A percentile compares a stretch with the other conserved stretches of the same genome.
Evolutionary conservation across 2,329 filamentous ascomycete species (phyloP).

Genomic region (Colletotrichum salicis): DNA sequence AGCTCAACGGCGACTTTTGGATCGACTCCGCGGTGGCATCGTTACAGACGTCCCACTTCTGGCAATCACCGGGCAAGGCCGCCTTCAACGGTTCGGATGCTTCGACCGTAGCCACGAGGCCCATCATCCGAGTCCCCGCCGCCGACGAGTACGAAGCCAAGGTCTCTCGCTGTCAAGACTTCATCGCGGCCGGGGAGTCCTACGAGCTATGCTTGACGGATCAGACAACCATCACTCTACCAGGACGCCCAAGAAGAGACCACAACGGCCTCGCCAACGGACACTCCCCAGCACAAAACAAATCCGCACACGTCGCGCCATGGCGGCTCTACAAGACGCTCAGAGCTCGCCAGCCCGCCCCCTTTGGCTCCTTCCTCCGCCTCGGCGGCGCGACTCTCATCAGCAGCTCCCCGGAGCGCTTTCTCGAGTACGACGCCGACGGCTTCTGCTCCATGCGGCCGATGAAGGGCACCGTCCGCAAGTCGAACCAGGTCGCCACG

Average conservation of each 20-base stretch:
- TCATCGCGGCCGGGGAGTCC: conserved; percentile 80
- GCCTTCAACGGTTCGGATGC: conserved; percentile 10
- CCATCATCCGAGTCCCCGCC: conserved; percentile 52
- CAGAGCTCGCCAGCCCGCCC: conserved; percentile 78
- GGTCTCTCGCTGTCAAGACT: conserved; percentile 75
- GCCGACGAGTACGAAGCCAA: conserved; percentile 69
- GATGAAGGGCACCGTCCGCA: conserved; percentile 97
- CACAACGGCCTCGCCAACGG: conserved; percentile 20
- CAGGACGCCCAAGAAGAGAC: conserved; percentile 30
- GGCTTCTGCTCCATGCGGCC: conserved; percentile 83
- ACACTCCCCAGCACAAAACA: conserved; percentile 32
- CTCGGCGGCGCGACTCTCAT: conserved; percentile 78
- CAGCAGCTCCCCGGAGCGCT: conserved; percentile 89
- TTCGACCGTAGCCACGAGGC: conserved; percentile 19
- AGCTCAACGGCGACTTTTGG: conserved; percentile 42
- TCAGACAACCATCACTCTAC: conserved; percentile 71
- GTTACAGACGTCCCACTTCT: conserved; percentile 47
- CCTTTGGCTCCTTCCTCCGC: conserved; percentile 85
- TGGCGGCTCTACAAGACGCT: conserved; percentile 81
- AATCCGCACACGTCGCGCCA: conserved; percentile 48
- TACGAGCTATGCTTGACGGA: conserved; percentile 89
- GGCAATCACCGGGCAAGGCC: conserved; percentile 39
- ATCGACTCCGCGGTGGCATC: conserved; percentile 42
- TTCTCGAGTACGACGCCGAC: conserved; percentile 67
- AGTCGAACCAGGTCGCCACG: conserved; percentile 72